phyloP scores from a whole-genome alignment of 805 yeast species.

The Ogataea minuta region DNA sequence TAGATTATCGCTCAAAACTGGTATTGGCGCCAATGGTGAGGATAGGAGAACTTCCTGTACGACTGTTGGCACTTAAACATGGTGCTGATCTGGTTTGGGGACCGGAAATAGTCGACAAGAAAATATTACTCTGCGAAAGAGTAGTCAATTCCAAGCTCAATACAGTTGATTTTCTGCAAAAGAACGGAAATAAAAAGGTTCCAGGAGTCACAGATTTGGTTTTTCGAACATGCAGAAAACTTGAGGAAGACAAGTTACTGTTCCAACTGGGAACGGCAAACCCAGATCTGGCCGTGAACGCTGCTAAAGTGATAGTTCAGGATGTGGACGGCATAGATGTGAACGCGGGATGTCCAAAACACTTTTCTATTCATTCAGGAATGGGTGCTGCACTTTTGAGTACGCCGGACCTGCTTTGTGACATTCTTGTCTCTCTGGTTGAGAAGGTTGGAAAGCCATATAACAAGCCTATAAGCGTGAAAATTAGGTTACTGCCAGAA shows the following conservation, averaged over 20 bases:
- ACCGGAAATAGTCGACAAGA: constrained; percentile 91
- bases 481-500: constrained; percentile 74
- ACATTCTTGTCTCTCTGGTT: constrained; percentile 67
- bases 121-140: constrained; percentile 69
- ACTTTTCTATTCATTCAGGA: constrained; percentile 89
- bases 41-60: constrained; percentile 89
- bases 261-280: constrained; percentile 90
- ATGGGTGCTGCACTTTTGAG: constrained; percentile 94
- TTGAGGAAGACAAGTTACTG: constrained; percentile 66
- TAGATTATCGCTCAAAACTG: constrained; percentile 70
- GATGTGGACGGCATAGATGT: constrained; percentile 94
- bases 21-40: constrained; percentile 97
- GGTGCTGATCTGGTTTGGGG: constrained; percentile 97
- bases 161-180: constrained; percentile 58
- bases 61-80: constrained; percentile 72
- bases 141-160: constrained; percentile 51
- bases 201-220: constrained; percentile 50
- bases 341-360: constrained; percentile 97
- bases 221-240: constrained; percentile 67
- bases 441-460: constrained; percentile 75
- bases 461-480: constrained; percentile 82
- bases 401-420: constrained; percentile 76
- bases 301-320: constrained; percentile 72
- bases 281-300: constrained; percentile 82
- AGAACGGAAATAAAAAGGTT: constrained; percentile 39